phyloP scores from a whole-genome alignment of 75 land plant genomes.

The Cunninghamia lanceolata region DNA sequence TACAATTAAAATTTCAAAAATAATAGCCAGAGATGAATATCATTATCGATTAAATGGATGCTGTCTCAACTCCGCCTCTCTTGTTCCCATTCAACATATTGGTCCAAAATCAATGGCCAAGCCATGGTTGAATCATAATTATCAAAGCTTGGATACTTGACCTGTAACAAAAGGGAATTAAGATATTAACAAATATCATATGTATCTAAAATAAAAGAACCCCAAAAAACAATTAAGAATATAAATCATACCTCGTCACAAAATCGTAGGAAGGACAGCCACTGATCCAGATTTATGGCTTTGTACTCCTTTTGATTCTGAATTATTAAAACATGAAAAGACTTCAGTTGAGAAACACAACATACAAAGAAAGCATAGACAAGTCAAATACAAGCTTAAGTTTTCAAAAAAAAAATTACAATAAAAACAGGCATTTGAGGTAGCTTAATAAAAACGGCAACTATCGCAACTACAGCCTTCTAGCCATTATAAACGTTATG shows the following conservation, averaged over 20 bases:
- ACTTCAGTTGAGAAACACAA: background rate
- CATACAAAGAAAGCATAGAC: background rate
- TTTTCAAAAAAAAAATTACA: background rate
- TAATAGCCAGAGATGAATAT: background rate
- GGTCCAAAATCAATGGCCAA: constrained; percentile 91
- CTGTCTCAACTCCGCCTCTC: constrained; percentile 23
- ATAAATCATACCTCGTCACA: constrained; percentile 75
- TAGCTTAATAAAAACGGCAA: background rate
- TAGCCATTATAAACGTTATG: background rate
- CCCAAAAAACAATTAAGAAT: background rate
- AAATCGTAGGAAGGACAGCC: constrained; percentile 77
- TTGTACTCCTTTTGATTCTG: constrained; percentile 91
- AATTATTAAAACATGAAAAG: constrained; percentile 29
- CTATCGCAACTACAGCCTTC: background rate
- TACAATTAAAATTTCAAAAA: background rate
- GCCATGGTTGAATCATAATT: constrained; percentile 78
- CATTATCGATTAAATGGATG: background rate
- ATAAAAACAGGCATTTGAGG: background rate
- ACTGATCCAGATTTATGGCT: constrained; percentile 91
- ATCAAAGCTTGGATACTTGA: constrained; percentile 60
- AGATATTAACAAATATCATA: background rate
- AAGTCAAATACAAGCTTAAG: background rate
- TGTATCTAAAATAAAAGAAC: background rate
- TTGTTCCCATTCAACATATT: constrained; percentile 81
- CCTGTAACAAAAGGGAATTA: constrained; percentile 35